These are phyloP conservation scores for Hamigera avellanea DNA, from an alignment of 495 filamentous ascomycete species.

Conservation along the genomic window DNA sequence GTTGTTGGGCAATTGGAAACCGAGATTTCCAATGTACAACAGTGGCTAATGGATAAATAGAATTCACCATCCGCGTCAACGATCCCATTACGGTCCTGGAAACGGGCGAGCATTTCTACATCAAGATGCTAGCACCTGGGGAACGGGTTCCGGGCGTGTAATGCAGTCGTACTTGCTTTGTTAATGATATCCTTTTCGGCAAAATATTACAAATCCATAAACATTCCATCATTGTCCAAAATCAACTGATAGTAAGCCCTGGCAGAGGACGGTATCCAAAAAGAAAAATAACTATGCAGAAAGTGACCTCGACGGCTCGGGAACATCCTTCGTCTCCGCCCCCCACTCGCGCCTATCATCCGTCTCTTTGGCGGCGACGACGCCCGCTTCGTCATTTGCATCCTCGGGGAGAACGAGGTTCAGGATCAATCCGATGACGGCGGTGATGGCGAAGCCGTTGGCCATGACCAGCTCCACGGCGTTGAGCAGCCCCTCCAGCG, in stretches of 20 bases:
- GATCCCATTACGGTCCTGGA: conserved; percentile 50
- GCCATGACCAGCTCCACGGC: conserved; percentile 73
- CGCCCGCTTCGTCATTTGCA: no score
- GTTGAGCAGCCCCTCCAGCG: conserved; percentile 67
- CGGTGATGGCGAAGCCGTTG: conserved; percentile 55
- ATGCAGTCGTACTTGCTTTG: no score
- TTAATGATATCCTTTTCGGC: no score
- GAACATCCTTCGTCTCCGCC: no score
- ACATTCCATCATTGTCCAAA: no score
- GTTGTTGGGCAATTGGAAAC: not conserved
- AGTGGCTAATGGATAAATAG: conserved; percentile 5
- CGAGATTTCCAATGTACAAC: not conserved
- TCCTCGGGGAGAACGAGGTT: conserved; percentile 68
- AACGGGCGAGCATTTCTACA: conserved; percentile 52
- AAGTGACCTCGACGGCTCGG: no score
- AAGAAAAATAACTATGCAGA: no score
- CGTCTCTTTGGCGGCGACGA: no score
- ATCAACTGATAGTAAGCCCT: no score
- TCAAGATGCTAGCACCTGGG: conserved; percentile 35
- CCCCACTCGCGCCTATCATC: no score
- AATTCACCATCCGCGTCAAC: conserved; percentile 42
- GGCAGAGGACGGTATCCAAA: no score
- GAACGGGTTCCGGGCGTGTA: conserved; percentile 28
- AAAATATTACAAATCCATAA: no score
- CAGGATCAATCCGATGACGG: conserved; percentile 56